Base-by-base conservation (phyloP, 1,284 basidiomycete species). In the Vanrija humicola region DNA sequence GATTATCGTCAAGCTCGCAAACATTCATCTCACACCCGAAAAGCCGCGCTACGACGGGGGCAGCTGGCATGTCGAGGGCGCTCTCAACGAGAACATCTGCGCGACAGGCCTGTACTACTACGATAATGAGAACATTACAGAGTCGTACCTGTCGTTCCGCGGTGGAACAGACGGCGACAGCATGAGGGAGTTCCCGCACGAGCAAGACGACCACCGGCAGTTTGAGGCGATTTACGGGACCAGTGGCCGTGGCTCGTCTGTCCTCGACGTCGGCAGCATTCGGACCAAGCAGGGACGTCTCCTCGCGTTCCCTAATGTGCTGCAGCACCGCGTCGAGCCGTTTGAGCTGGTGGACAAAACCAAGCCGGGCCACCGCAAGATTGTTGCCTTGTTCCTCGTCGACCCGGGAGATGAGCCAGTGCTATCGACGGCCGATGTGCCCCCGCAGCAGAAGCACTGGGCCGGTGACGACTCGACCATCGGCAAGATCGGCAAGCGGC, bases 371-470 rank as follows among this genome's bases (percentile, higher is more conserved):
- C 59, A 61, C 45, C 52, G 59, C 43, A 61, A 61, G 55, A 61
- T 61, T 12, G 46, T 61, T 7, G 59, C 59, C 5, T 44, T 61
- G 14, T 61, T 61, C 55, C 52, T 61, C 26, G 59, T 61, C 47
- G 59, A 55, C 40, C 59, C 59, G n/a, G 10, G 3, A 1, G 48
- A 23, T 23, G 3, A 50, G 18, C 55, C 47, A 0, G 46, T 61
- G 28, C 25, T 55, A n/a, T 47, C 50, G 4, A 57, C 59, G 5
- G 52, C 50, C 10, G 34, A 57, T 21, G 52, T 61, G 1, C 59
- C 59, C 15, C 59, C 59, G n/a, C 59, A 61, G 53, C 59, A 61
- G 42, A 38, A 34, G n/a, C 44, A 52, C 38, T 61, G 55, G 50
- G 26, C 21, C 21, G 5, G 21, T 23, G 21, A 23, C 5, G 21